Evolutionary conservation across 495 filamentous ascomycete genomes (phyloP), one percentile per base, ranked within the genome.

Genomic region (Penicillium riverlandense): DNA sequence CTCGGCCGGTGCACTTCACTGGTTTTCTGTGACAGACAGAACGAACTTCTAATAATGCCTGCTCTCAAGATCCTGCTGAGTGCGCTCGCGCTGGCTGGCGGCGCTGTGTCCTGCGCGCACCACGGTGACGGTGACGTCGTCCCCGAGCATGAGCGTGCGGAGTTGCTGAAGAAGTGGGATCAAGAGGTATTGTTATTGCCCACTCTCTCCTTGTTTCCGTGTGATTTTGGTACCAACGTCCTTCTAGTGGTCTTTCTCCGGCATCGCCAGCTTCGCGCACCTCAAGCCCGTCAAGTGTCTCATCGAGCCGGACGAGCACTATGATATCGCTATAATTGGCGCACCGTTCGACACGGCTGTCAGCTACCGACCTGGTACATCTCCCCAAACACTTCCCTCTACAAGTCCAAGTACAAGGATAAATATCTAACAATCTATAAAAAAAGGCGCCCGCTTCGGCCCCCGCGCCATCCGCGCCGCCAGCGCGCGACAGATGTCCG

Each of bases 271-370:
- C 31, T 95, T 91, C 62, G 88, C 85, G 34, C 88, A 92, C 55
- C 70, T 90, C 12, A 74, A 77, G 44, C 76, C 89, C 48, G 71
- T 80, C 41, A 86, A 84, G 42, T 92, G 87, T 53, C 70, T 92
- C 2, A 81, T 80, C 29, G 76, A 78, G 37, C 85, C 83, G 0
- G 65, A 76, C 32, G 75, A 76, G 48, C 57, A 64, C 22, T 91
- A 82, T 51, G 88, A 94, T 58, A 89, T 94, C 48, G 88, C 73
- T 29, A 78, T 94, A 38, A 78, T 94, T 39, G 88, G 88, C 1
- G 86, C 79, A 1, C 88, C 88, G 0, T 94, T 94, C 55, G 88
- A 94, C 59, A 91, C 87, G 1, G 85, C 87, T 12, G 83, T 86
- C 12, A 81, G 70, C 50, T 91, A 91, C 65, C 69, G 88, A 50